Evolutionary conservation across 306 rosid species (phyloP), one percentile per base, ranked within the genome.

Genomic region (Spatholobus suberectus): DNA sequence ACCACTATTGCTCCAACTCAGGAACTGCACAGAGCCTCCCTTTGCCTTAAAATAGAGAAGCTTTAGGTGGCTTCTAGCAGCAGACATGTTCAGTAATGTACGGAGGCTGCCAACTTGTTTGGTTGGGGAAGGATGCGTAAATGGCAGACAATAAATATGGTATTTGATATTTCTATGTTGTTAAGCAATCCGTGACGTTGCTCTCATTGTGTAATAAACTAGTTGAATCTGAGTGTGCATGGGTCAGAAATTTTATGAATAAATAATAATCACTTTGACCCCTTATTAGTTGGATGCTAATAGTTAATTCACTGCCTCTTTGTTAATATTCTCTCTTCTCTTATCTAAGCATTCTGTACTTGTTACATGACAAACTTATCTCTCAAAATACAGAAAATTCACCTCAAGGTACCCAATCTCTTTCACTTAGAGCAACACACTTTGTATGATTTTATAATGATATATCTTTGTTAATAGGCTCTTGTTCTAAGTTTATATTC

Each of bases 51-150:
- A 57, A 82, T 77, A 38, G 77, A 82, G 90, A 80, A 89, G 91
- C 82, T 87, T 87, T 87, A 82, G 88, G 90, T 78, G 11, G 85
- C 21, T 61, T 66, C 40, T 59, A 78, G 87, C 40, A 86, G 92
- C 82, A 86, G 90, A 93, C 97, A 93, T 75, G 92, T 86, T 88
- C 88, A 94, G 95, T 84, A 82, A 88, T 89, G 83, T 89, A 84
- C 10, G 97, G 94, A 86, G 70, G 72, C 2, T 89, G 97, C 87
- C 97, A 94, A 90, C 91, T 89, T 83, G 87, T 82, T 75, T 95
- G 92, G 84, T 88, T 66, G 81, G 88, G 84, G 84, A 85, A 94
- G 85, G 94, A 82, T 83, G 78, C 32, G 78, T 73, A 78, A 91
- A 91, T 90, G 97, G 96, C 92, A 91, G 97, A 92, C 98, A 94